These are phyloP conservation scores for Fraxinus albicans DNA, from an alignment of 305 asterid genomes.

Conservation along the genomic window DNA sequence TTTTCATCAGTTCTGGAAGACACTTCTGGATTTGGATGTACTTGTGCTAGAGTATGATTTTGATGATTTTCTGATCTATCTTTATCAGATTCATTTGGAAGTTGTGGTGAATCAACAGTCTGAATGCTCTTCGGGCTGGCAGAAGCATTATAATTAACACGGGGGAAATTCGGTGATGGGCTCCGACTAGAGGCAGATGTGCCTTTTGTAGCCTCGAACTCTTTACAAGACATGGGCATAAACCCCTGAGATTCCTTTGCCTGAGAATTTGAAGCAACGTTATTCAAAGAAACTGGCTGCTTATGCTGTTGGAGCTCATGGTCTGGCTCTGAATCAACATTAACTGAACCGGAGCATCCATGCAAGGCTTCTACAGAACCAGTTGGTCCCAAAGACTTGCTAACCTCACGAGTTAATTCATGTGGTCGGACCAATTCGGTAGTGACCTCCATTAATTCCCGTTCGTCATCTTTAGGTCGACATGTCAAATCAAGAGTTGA, in stretches of 20 bases:
- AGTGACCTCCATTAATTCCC: conserved; percentile 28
- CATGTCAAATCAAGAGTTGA: conserved; percentile 19
- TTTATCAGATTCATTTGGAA: conserved; percentile 25
- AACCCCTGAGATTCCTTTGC: conserved; percentile 33
- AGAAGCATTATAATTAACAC: conserved; percentile 11
- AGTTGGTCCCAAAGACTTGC: conserved; percentile 30
- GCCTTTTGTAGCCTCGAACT: conserved; percentile 27
- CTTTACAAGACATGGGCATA: conserved; percentile 30
- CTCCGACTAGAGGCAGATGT: conserved; percentile 24
- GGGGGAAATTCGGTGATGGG: conserved; percentile 16
- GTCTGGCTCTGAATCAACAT: conserved; percentile 27
- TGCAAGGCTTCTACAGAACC: conserved; percentile 33
- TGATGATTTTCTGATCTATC: conserved; percentile 29
- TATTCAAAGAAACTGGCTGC: conserved; percentile 33
- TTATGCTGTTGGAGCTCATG: conserved; percentile 28
- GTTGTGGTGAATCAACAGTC: conserved; percentile 26
- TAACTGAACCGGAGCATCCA: conserved; percentile 17
- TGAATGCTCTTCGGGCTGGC: conserved; percentile 23
- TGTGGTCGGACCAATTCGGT: conserved; percentile 27
- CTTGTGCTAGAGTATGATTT: conserved; percentile 20
- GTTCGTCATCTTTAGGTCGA: conserved; percentile 31
- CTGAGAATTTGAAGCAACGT: conserved; percentile 32
- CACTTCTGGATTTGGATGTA: conserved; percentile 22
- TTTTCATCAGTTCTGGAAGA: conserved; percentile 29
- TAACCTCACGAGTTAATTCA: conserved; percentile 27